A percentile compares a stretch with the other conserved stretches of the same genome.
Evolutionary conservation across 2,329 filamentous ascomycete genomes (phyloP).

Genomic region (Cladophialophora carrionii): DNA sequence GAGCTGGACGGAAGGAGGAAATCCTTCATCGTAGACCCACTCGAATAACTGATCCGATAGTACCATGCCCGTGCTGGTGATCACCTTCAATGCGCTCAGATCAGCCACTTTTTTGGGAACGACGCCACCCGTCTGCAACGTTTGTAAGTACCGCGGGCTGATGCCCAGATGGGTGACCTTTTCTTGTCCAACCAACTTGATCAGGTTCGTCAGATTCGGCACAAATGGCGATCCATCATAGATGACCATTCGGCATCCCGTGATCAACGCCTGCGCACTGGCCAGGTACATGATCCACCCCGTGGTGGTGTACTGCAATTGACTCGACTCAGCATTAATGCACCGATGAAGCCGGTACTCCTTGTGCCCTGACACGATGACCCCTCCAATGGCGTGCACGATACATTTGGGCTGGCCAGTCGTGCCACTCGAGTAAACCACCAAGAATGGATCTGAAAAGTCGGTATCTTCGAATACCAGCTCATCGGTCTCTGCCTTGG

Average conservation of each 20-base stretch:
- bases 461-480: constrained; percentile 50
- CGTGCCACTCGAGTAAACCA: constrained; percentile 79
- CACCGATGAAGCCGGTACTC: constrained; percentile 62
- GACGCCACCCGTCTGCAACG: constrained; percentile 67
- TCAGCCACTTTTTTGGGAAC: constrained; percentile 65
- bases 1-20: constrained; percentile 68
- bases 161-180: constrained; percentile 73
- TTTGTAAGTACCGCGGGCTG: constrained; percentile 75
- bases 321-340: constrained; percentile 48
- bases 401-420: constrained; percentile 86
- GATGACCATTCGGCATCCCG: constrained; percentile 66
- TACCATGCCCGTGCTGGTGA: constrained; percentile 80
- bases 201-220: constrained; percentile 66
- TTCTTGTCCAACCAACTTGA: constrained; percentile 65
- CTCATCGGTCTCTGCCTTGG: constrained; percentile 38
- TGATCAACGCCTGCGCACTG: constrained; percentile 61
- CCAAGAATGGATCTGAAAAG: constrained; percentile 75
- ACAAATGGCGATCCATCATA: constrained; percentile 83
- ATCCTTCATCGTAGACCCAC: constrained; percentile 76
- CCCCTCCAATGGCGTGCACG: constrained; percentile 65
- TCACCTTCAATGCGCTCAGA: constrained; percentile 62
- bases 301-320: constrained; percentile 68
- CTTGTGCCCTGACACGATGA: constrained; percentile 53
- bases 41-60: constrained; percentile 75
- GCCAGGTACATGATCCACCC: constrained; percentile 84